These are phyloP conservation scores for Eutypa lata DNA, from an alignment of 2,329 filamentous ascomycete genomes.

Conservation along the genomic window DNA sequence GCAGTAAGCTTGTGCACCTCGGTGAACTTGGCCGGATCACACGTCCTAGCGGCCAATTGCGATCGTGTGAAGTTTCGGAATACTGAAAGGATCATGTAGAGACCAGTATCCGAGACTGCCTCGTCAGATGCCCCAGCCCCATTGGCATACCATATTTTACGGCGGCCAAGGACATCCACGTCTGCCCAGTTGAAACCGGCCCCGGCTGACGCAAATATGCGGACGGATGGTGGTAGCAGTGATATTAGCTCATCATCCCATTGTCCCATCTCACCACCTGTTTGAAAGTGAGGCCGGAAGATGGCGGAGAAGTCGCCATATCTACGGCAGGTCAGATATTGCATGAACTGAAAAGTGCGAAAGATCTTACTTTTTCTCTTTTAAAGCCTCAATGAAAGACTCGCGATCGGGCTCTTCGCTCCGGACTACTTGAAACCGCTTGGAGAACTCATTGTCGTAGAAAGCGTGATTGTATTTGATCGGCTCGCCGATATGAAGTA, in stretches of 20 bases:
- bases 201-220: constrained; percentile 62
- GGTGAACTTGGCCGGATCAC: constrained; percentile 34
- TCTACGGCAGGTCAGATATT: not conserved
- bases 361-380: constrained; percentile 26
- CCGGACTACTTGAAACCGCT: constrained; percentile 37
- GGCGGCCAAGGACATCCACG: constrained; percentile 40
- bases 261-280: constrained; percentile 63
- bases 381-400: constrained; percentile 38
- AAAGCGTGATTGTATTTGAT: constrained; percentile 46
- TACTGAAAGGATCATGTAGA: constrained; percentile 41
- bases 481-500: constrained; percentile 42
- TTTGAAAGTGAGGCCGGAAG: constrained; percentile 61
- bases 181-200: constrained; percentile 67
- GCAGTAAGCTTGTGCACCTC: constrained; percentile 42
- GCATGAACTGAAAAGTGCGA: not conserved
- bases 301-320: constrained; percentile 37
- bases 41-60: constrained; percentile 42
- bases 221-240: constrained; percentile 52
- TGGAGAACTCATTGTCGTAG: constrained; percentile 34
- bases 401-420: constrained; percentile 33
- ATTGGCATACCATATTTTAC: constrained; percentile 41
- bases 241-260: constrained; percentile 60
- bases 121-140: constrained; percentile 40
- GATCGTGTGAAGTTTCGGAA: constrained; percentile 51
- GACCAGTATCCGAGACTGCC: constrained; percentile 39